Evolutionary conservation across 148 eudicot genomes (phyloP).

Genomic region (Nyssa sinensis): DNA sequence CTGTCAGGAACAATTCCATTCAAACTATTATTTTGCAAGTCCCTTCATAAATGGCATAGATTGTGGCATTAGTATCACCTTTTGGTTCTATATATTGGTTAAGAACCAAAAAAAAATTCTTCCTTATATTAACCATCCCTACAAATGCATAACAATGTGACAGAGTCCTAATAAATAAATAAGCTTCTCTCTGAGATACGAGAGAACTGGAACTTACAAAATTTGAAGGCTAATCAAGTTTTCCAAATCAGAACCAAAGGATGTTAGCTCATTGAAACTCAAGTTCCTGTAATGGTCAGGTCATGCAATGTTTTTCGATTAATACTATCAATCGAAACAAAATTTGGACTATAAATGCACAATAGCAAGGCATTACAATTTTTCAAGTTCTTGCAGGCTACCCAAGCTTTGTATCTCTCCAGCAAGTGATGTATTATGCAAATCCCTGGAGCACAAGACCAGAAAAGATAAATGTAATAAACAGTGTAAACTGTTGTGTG

Average conservation of each 20-base stretch:
- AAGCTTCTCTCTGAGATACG: slow-evolving; percentile 3
- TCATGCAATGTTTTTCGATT: not conserved
- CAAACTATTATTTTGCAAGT: slow-evolving; percentile 66
- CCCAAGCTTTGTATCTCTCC: slow-evolving; percentile 75
- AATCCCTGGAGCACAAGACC: slow-evolving; percentile 44
- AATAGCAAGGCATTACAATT: slow-evolving; percentile 37
- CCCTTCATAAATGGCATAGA: slow-evolving; percentile 37
- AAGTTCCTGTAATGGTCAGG: slow-evolving; percentile 51
- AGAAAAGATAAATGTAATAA: not conserved
- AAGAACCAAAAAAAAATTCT: not conserved
- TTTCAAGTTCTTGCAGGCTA: slow-evolving; percentile 60
- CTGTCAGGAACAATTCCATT: slow-evolving; percentile 59
- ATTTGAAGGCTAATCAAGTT: slow-evolving; percentile 57
- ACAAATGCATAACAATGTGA: not conserved
- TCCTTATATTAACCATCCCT: not conserved
- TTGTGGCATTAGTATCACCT: slow-evolving; percentile 1
- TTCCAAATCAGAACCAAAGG: slow-evolving; percentile 64
- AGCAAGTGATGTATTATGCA: slow-evolving; percentile 69
- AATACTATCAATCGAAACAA: not conserved
- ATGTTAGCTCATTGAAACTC: slow-evolving; percentile 69
- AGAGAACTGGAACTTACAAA: slow-evolving; percentile 49
- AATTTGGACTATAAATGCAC: not conserved
- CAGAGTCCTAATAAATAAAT: not conserved
- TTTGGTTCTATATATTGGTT: not conserved
- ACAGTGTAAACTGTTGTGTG: not conserved